Evolutionary conservation across 164 flowering plant species (phyloP), one percentile per base, ranked within the genome.

Genomic region (Akebia trifoliata): DNA sequence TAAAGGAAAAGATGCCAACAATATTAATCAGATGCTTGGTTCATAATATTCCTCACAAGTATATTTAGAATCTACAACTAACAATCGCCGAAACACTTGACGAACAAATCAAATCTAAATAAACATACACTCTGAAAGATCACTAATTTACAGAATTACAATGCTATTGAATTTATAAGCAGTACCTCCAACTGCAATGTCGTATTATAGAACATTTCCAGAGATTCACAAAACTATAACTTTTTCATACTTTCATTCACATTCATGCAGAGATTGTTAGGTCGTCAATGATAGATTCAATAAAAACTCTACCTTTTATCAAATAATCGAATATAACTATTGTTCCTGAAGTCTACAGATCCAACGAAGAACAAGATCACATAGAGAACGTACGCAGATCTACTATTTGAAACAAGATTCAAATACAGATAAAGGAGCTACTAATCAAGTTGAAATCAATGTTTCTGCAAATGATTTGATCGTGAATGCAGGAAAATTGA

Each of bases 401-500:
- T 8, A 20, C 22, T 32, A 32, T 12, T 15, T 28, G 34, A 43
- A 56, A 18, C 11, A 18, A 56, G 60, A 20, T 56, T 18, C 50
- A 56, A 43, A 43, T 15, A 30, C 26, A 11, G 10, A 26, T 52
- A 32, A 54, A 25, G 4, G 17, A 5, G 26, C 32, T 34, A 22
- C 44, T 36, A 34, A 46, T 52, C 46, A 12, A 47, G 40, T 8
- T 21, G 29, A 32, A 53, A 42, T 39, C 48, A 30, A 14, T 56
- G 32, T 2, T 30, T 34, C 1, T 17, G 15, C 7, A 3, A 11
- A 21, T 4, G 14, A 25, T 36, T 36, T 35, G 14, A 31, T 8
- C 17, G 14, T 20, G 20, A 30, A 22, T 20, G 31, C 18, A 22
- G 3, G 55, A 28, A 60, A 36, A 37, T 14, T 47, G 28, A 54